These are phyloP conservation scores for Fusarium torulosum DNA, from an alignment of 2,329 filamentous ascomycete species.

Conservation along the genomic window DNA sequence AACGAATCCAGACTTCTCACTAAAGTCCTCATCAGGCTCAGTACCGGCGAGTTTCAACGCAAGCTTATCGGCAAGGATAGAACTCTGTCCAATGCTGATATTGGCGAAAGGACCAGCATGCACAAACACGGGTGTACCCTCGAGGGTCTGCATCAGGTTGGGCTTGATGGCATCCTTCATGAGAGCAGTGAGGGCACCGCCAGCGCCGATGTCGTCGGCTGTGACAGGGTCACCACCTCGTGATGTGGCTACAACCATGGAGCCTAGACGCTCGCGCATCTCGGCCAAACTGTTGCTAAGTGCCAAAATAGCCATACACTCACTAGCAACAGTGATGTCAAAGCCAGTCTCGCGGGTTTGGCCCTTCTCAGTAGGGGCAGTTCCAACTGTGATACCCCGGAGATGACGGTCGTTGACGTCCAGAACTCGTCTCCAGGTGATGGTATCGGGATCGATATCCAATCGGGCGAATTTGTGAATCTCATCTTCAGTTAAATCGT, in stretches of 20 bases:
- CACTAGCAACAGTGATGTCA: slow-evolving; percentile 96
- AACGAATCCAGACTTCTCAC: slow-evolving; percentile 88
- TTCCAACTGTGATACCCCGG: slow-evolving; percentile 88
- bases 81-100: slow-evolving; percentile 97
- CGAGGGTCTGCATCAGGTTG: slow-evolving; percentile 97
- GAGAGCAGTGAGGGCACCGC: slow-evolving; percentile 90
- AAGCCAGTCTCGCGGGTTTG: slow-evolving; percentile 91
- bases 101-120: slow-evolving; percentile 98
- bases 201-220: slow-evolving; percentile 93
- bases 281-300: slow-evolving; percentile 89
- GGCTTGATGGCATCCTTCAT: slow-evolving; percentile 99
- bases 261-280: slow-evolving; percentile 91
- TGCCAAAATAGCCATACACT: slow-evolving; percentile 98
- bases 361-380: slow-evolving; percentile 90
- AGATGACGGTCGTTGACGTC: slow-evolving; percentile 98
- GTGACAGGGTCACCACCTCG: slow-evolving; percentile 89
- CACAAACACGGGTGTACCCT: slow-evolving; percentile 97
- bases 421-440: slow-evolving; percentile 95
- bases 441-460: slow-evolving; percentile 96
- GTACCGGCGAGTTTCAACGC: slow-evolving; percentile 96
- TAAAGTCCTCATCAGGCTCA: slow-evolving; percentile 88
- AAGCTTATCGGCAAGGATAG: slow-evolving; percentile 93
- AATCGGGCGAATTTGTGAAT: slow-evolving; percentile 89
- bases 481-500: slow-evolving; percentile 91
- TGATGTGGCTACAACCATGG: slow-evolving; percentile 95